Conservation (phyloP, 1,284 basidiomycete species). For the Gomphus bonarii region DNA sequence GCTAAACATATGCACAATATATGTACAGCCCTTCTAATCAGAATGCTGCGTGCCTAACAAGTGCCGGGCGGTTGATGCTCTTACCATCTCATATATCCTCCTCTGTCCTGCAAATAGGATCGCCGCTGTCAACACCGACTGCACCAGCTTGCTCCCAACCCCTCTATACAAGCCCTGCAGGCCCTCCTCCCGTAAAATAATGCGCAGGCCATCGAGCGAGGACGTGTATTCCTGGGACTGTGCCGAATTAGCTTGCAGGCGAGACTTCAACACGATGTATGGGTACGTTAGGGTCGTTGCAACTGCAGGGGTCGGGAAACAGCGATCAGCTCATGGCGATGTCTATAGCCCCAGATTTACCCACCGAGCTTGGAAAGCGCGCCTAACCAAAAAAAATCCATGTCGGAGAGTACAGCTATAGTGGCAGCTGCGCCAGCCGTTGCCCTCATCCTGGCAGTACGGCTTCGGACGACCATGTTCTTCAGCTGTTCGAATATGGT, state of each 20-base stretch:
- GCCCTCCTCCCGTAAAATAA: slow-evolving; percentile 71
- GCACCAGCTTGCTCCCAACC: slow-evolving; percentile 73
- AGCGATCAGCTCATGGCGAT: background rate
- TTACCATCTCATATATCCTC: slow-evolving; percentile 62
- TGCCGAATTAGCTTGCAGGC: slow-evolving; percentile 67
- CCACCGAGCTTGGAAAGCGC: slow-evolving; percentile 78
- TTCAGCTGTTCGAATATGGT: slow-evolving; percentile 85
- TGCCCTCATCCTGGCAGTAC: slow-evolving; percentile 43
- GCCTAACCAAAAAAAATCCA: slow-evolving; percentile 86
- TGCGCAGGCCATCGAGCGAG: slow-evolving; percentile 56
- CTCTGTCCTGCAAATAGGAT: slow-evolving; percentile 82
- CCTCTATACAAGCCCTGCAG: slow-evolving; percentile 78
- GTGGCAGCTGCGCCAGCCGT: slow-evolving; percentile 29
- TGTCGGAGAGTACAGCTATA: slow-evolving; percentile 55
- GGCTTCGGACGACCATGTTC: slow-evolving; percentile 56
- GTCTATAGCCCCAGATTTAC: slow-evolving; percentile 16
- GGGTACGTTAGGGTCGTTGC: slow-evolving; percentile 71
- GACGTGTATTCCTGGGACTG: slow-evolving; percentile 59
- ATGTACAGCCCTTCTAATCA: background rate
- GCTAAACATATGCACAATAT: background rate
- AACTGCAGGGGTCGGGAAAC: slow-evolving; percentile 30
- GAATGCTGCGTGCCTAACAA: background rate
- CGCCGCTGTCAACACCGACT: slow-evolving; percentile 85
- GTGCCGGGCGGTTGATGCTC: slow-evolving; percentile 16
- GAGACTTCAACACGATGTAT: slow-evolving; percentile 69